These are phyloP conservation scores for Brachypodium distachyon DNA, from an alignment of 202 grass and related monocot species.

Conservation along the genomic window DNA sequence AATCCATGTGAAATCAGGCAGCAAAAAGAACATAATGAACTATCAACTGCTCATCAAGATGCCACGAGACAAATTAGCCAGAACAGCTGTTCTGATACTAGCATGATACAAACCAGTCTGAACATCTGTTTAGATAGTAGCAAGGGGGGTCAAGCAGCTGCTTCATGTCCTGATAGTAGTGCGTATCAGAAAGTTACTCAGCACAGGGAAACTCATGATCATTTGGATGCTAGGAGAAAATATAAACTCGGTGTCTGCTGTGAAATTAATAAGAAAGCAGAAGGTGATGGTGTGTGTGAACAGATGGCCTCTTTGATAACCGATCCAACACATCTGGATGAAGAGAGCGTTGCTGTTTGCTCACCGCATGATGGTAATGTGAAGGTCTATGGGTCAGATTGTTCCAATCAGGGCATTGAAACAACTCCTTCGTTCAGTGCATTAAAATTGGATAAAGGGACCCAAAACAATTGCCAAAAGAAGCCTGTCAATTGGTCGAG, in stretches of 20 bases:
- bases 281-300: background rate
- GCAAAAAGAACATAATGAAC: background rate
- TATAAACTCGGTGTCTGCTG: background rate
- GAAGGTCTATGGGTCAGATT: slow-evolving; percentile 3
- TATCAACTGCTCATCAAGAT: slow-evolving; percentile 2
- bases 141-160: slow-evolving; percentile 10
- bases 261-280: background rate
- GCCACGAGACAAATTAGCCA: background rate
- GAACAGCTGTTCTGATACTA: slow-evolving; percentile 6
- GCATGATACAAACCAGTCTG: background rate
- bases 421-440: background rate
- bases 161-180: background rate
- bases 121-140: background rate
- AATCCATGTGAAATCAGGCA: slow-evolving; percentile 6
- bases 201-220: background rate
- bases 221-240: slow-evolving; percentile 13
- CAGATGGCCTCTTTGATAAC: background rate
- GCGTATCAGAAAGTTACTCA: background rate
- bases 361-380: background rate
- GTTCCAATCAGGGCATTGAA: slow-evolving; percentile 13
- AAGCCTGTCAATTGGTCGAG: background rate
- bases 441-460: background rate
- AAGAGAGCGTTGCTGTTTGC: background rate
- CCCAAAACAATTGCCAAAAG: background rate
- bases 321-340: background rate